phyloP scores from a whole-genome alignment of 2,329 filamentous ascomycete genomes.

The Pseudogymnoascus sp. region DNA sequence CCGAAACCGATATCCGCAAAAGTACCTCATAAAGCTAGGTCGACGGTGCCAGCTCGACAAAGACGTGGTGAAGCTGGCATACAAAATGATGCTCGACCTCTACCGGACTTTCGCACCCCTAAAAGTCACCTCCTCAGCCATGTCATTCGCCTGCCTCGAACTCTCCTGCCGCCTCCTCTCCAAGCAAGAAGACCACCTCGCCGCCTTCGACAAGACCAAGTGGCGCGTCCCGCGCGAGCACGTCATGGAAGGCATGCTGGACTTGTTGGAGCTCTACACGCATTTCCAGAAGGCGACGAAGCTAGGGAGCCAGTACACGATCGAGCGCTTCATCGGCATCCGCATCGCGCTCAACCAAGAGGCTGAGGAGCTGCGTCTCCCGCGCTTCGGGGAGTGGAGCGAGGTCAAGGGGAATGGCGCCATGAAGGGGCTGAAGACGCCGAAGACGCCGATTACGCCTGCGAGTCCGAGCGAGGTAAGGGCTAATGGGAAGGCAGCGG shows the following conservation, averaged over 20 bases:
- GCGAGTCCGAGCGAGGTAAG: slow-evolving; percentile 26
- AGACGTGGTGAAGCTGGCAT: slow-evolving; percentile 58
- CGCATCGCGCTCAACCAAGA: slow-evolving; percentile 83
- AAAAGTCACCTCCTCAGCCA: slow-evolving; percentile 78
- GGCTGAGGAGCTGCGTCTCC: slow-evolving; percentile 50
- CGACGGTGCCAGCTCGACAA: slow-evolving; percentile 37
- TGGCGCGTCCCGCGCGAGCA: slow-evolving; percentile 39
- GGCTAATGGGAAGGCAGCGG: slow-evolving; percentile 22
- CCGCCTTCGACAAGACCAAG: slow-evolving; percentile 24
- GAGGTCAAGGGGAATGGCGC: slow-evolving; percentile 27
- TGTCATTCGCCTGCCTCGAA: slow-evolving; percentile 76
- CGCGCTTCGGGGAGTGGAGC: slow-evolving; percentile 56
- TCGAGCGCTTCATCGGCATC: slow-evolving; percentile 74
- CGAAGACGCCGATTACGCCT: slow-evolving; percentile 28
- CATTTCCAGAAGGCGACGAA: slow-evolving; percentile 69
- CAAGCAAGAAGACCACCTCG: slow-evolving; percentile 36
- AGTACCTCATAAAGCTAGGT: slow-evolving; percentile 70
- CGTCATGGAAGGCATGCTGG: slow-evolving; percentile 71
- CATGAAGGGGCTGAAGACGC: slow-evolving; percentile 28
- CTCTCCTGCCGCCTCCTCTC: slow-evolving; percentile 63
- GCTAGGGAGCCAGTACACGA: slow-evolving; percentile 61
- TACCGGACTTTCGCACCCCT: slow-evolving; percentile 90
- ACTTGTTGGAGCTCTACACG: slow-evolving; percentile 86
- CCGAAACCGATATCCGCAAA: slow-evolving; percentile 77
- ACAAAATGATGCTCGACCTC: slow-evolving; percentile 76